These are phyloP conservation scores for Geranium rotundifolium DNA, from an alignment of 345 rosid species.

Conservation along the genomic window DNA sequence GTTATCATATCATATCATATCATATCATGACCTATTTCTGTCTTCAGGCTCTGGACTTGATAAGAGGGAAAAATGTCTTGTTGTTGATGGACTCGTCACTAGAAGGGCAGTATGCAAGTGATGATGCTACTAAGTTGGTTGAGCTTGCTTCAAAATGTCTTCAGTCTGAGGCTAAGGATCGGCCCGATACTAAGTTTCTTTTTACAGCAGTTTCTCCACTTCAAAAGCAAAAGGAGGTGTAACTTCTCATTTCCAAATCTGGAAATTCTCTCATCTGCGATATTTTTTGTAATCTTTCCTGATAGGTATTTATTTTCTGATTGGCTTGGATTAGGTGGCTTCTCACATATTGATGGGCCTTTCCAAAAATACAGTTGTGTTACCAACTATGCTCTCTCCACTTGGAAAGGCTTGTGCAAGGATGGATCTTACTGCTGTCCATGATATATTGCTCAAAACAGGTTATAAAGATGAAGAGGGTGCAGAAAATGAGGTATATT, in stretches of 20 bases:
- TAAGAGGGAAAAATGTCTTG: constrained; percentile 47
- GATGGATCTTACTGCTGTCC: constrained; percentile 77
- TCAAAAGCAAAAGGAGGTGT: constrained; percentile 56
- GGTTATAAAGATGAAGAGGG: constrained; percentile 90
- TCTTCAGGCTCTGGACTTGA: constrained; percentile 53
- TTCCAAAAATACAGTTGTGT: constrained; percentile 33
- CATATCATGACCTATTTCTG: neutral
- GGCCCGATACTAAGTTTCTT: constrained; percentile 51
- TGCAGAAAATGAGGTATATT: constrained; percentile 55
- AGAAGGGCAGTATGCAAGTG: constrained; percentile 63
- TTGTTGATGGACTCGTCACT: constrained; percentile 61
- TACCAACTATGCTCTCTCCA: constrained; percentile 48
- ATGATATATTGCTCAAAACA: constrained; percentile 67
- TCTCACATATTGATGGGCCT: constrained; percentile 56
- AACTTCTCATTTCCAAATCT: constrained; percentile 8
- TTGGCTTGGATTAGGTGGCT: constrained; percentile 31
- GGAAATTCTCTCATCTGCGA: neutral
- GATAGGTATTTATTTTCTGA: neutral
- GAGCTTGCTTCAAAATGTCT: constrained; percentile 63
- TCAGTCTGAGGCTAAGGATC: constrained; percentile 60
- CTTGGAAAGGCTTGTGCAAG: constrained; percentile 65
- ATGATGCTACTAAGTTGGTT: constrained; percentile 45
- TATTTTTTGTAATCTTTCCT: neutral
- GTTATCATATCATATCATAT: too few species aligned
- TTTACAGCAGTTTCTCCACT: constrained; percentile 45